phyloP scores from a whole-genome alignment of 2,329 filamentous ascomycete species.

The Penicillium sclerotigenum region DNA sequence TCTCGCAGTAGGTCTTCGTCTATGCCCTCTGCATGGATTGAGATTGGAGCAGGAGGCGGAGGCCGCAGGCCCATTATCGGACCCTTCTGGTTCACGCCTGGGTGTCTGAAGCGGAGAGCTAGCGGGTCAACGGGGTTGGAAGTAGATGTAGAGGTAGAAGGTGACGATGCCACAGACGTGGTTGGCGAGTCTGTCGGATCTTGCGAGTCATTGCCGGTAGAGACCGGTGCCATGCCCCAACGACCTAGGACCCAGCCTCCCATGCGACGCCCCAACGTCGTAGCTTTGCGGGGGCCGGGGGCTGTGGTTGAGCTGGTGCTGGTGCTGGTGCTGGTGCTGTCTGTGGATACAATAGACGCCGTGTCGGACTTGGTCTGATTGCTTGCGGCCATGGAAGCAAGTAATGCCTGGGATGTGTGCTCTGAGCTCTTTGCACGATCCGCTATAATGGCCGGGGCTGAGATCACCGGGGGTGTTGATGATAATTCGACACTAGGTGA shows the following conservation, averaged over 20 bases:
- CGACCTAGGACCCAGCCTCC: conserved; percentile 64
- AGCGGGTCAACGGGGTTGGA: conserved; percentile 66
- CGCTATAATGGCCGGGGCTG: conserved; percentile 36
- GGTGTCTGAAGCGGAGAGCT: conserved; percentile 52
- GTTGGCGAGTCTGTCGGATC: not conserved
- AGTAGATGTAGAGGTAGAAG: conserved; percentile 44
- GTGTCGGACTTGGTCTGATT: conserved; percentile 14
- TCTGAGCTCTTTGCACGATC: conserved; percentile 27
- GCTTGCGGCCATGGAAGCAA: conserved; percentile 38
- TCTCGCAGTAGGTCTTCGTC: conserved; percentile 62
- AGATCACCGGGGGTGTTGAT: conserved; percentile 39
- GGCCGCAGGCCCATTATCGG: conserved; percentile 68
- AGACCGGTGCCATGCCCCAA: conserved; percentile 56
- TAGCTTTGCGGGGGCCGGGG: conserved; percentile 23
- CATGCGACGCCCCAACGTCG: conserved; percentile 52
- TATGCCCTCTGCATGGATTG: conserved; percentile 57
- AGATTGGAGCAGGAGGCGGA: conserved; percentile 53
- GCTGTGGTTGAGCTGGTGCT: conserved; percentile 20
- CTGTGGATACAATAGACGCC: conserved; percentile 26
- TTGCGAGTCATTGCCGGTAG: conserved; percentile 11
- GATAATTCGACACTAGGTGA: conserved; percentile 43
- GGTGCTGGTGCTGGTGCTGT: conserved; percentile 21
- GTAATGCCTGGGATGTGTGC: conserved; percentile 33
- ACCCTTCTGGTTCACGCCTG: conserved; percentile 77
- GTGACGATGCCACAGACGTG: conserved; percentile 8